Conservation (phyloP, 345 rosid genomes). For the Cardamine occulta region DNA sequence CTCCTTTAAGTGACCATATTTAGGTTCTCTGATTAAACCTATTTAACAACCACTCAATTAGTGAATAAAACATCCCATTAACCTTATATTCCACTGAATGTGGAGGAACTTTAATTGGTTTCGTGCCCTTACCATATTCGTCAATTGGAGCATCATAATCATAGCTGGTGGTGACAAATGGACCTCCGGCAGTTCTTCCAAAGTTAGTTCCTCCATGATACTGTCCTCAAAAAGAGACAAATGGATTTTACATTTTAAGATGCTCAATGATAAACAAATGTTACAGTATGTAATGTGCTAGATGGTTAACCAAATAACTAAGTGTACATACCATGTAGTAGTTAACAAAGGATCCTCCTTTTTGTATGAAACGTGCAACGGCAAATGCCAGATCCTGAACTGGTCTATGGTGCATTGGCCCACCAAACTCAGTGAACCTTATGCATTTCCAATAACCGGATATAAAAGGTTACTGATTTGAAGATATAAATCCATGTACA, state of each 20-base stretch:
- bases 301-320: conserved; percentile 1
- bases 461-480: conserved; percentile 14
- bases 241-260: neutral
- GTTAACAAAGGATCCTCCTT: conserved; percentile 96
- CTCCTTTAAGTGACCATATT: conserved; percentile 96
- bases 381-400: conserved; percentile 98
- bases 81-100: neutral
- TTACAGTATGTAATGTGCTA: conserved; percentile 2
- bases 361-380: conserved; percentile 92
- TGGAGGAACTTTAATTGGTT: neutral
- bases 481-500: conserved; percentile 27
- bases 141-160: conserved; percentile 98
- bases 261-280: conserved; percentile 2
- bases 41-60: conserved; percentile 28
- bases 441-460: conserved; percentile 6
- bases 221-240: conserved; percentile 52
- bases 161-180: conserved; percentile 95
- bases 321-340: conserved; percentile 80
- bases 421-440: conserved; percentile 97
- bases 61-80: conserved; percentile 17
- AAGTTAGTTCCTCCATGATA: conserved; percentile 99
- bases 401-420: conserved; percentile 90
- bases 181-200: conserved; percentile 98
- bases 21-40: conserved; percentile 97
- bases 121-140: conserved; percentile 78